Conservation (phyloP, 2,329 filamentous ascomycete genomes). For the Claviceps paspali region DNA sequence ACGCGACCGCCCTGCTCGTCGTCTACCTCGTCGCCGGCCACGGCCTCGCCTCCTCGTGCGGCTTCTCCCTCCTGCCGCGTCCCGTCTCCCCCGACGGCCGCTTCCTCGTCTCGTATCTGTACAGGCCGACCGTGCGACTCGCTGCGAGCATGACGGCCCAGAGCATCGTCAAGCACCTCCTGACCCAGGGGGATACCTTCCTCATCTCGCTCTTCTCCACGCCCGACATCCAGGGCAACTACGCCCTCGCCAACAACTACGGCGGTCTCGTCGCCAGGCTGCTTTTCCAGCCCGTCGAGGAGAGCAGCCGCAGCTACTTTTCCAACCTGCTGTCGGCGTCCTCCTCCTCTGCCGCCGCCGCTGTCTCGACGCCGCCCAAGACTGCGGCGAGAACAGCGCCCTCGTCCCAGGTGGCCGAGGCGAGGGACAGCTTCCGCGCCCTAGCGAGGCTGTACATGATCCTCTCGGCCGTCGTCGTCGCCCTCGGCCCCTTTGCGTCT, state of each 20-base stretch:
- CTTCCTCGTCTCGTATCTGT: constrained; percentile 50
- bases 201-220: constrained; percentile 67
- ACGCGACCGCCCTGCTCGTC: constrained; percentile 50
- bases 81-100: constrained; percentile 16
- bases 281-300: constrained; percentile 88
- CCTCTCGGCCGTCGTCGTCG: constrained; percentile 51
- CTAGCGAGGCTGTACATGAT: constrained; percentile 62
- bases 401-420: constrained; percentile 21
- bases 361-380: too few species aligned
- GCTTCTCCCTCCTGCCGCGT: constrained; percentile 53
- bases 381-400: too few species aligned
- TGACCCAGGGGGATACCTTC: constrained; percentile 89
- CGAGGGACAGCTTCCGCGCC: constrained; percentile 38
- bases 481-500: constrained; percentile 61
- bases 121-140: constrained; percentile 53
- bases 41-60: constrained; percentile 35
- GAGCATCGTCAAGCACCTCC: constrained; percentile 76
- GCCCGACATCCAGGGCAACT: constrained; percentile 72
- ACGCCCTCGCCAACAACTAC: constrained; percentile 88
- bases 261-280: constrained; percentile 78
- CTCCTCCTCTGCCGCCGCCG: background rate
- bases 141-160: constrained; percentile 76
- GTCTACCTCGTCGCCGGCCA: constrained; percentile 55
- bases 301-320: constrained; percentile 81
- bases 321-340: constrained; percentile 52